phyloP scores from a whole-genome alignment of 2,329 filamentous ascomycete genomes.

The Cladobotryum mycophilum region DNA sequence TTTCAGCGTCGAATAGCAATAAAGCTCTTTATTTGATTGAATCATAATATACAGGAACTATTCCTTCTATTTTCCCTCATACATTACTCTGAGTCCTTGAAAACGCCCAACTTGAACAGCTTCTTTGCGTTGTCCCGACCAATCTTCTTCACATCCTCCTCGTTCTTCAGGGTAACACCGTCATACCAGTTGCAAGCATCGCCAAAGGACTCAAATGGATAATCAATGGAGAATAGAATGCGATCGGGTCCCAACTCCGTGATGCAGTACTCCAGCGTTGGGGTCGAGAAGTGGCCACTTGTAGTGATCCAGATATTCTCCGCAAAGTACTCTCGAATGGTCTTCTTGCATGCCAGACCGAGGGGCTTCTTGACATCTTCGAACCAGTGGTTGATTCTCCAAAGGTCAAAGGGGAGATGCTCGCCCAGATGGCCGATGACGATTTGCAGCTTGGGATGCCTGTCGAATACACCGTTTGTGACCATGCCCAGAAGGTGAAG shows the following conservation, averaged over 20 bases:
- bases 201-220: constrained; percentile 43
- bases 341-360: constrained; percentile 41
- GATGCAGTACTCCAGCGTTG: constrained; percentile 44
- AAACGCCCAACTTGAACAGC: constrained; percentile 32
- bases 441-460: constrained; percentile 39
- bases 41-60: no score
- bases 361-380: constrained; percentile 49
- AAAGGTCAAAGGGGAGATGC: constrained; percentile 43
- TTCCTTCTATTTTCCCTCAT: no score
- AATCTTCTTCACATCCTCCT: constrained; percentile 32
- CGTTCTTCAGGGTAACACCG: constrained; percentile 29
- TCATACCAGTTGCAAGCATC: constrained; percentile 39
- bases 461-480: constrained; percentile 45
- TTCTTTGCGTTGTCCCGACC: constrained; percentile 38
- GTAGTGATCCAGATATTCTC: constrained; percentile 53
- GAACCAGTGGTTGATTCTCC: constrained; percentile 49
- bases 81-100: constrained; percentile 23
- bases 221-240: constrained; percentile 48
- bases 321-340: constrained; percentile 46
- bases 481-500: constrained; percentile 50
- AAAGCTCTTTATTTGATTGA: no score
- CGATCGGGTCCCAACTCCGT: constrained; percentile 43
- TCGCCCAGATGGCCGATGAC: constrained; percentile 44
- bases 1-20: no score
- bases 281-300: constrained; percentile 49